Percentiles rank a stretch among this genome's conserved stretches.
Conservation (phyloP, 495 filamentous ascomycete genomes). For the Cetradonia linearis region DNA sequence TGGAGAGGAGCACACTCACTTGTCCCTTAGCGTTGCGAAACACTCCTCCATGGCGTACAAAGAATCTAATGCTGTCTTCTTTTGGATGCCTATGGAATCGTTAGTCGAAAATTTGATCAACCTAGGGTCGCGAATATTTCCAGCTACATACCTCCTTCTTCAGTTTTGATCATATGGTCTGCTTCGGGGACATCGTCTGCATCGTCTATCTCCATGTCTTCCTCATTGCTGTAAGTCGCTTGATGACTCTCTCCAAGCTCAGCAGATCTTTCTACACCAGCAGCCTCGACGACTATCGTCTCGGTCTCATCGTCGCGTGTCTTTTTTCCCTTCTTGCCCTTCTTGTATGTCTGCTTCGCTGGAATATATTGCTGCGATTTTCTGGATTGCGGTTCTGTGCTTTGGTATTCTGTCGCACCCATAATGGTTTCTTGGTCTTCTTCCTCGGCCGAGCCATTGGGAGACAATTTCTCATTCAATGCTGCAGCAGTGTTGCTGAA, state of each 20-base stretch:
- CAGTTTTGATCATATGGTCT: constrained; percentile 45
- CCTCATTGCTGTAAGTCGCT: constrained; percentile 26
- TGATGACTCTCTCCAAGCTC: constrained; percentile 7
- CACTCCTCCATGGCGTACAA: constrained; percentile 68
- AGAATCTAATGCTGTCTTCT: constrained; percentile 71
- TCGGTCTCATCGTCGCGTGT: constrained; percentile 33
- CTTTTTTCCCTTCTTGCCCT: constrained; percentile 38
- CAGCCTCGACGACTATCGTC: constrained; percentile 2
- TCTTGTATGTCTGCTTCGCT: constrained; percentile 33
- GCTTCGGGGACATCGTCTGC: constrained; percentile 36
- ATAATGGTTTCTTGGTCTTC: background rate
- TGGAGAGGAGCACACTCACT: constrained; percentile 43
- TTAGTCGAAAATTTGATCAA: constrained; percentile 25
- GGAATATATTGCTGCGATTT: constrained; percentile 1
- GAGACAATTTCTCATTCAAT: background rate
- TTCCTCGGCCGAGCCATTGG: background rate
- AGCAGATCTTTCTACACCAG: background rate
- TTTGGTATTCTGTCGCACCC: background rate
- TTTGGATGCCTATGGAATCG: constrained; percentile 53
- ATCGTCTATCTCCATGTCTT: constrained; percentile 35
- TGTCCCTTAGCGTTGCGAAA: constrained; percentile 76
- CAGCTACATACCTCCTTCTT: constrained; percentile 44
- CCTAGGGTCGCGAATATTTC: constrained; percentile 43
- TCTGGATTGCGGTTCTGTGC: background rate
- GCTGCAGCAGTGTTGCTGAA: background rate